phyloP scores from a whole-genome alignment of 768 basidiomycete species.

The Lactifluus volemus region DNA sequence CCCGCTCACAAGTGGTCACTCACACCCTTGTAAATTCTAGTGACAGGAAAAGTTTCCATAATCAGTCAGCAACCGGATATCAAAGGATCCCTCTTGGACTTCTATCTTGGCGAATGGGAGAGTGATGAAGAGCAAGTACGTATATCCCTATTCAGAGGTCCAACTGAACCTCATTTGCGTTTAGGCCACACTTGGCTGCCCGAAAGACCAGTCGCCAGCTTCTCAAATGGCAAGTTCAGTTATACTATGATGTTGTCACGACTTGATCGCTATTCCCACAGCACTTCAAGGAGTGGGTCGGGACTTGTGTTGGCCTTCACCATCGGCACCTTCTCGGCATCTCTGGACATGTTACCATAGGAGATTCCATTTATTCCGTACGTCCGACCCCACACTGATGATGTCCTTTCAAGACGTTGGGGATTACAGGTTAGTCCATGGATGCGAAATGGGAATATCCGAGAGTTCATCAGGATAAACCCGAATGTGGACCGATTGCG shows the following conservation, averaged over 20 bases:
- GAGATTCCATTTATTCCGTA: slow-evolving; percentile 18
- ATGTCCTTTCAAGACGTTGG: neutral
- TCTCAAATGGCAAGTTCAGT: slow-evolving; percentile 4
- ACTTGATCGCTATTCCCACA: slow-evolving; percentile 15
- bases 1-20: too few relatives aligned
- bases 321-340: slow-evolving; percentile 34
- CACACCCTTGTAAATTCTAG: neutral
- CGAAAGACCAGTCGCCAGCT: neutral
- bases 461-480: slow-evolving; percentile 28
- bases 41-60: slow-evolving; percentile 27
- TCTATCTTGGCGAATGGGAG: slow-evolving; percentile 37
- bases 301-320: slow-evolving; percentile 34
- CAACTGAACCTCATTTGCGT: neutral
- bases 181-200: slow-evolving; percentile 6
- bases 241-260: neutral
- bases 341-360: slow-evolving; percentile 31
- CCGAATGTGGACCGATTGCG: slow-evolving; percentile 30
- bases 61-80: slow-evolving; percentile 26
- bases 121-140: slow-evolving; percentile 30
- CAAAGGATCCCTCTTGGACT: slow-evolving; percentile 32
- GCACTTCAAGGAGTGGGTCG: slow-evolving; percentile 37
- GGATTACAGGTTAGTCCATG: slow-evolving; percentile 35
- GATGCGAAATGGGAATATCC: slow-evolving; percentile 36
- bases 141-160: slow-evolving; percentile 11
- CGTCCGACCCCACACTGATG: neutral